Evolutionary conservation across 2,329 filamentous ascomycete genomes (phyloP), one percentile per base, ranked within the genome.

Genomic region (Plenodomus lindquistii): DNA sequence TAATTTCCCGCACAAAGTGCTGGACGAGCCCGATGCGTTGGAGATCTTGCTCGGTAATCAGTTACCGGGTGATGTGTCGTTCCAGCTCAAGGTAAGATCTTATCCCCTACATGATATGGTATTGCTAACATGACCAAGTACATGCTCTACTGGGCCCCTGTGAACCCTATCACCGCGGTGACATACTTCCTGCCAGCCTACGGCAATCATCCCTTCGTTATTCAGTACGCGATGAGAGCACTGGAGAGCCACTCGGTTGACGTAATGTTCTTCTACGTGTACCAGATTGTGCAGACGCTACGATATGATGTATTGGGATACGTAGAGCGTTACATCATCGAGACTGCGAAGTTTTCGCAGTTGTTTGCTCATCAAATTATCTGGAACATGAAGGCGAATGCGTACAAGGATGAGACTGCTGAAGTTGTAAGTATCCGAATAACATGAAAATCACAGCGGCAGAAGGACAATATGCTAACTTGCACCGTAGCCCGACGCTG

Each of bases 331-430:
- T 99, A 97, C 67, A 97, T 99, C 46, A 81, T 97, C 15, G 94
- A 99, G 75, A 97, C 95, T 0, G 94, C 92, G 1, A 93, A 95
- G 63, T 92, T 96, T 66, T 97, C 94, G n/a, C 94, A 97, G 72
- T 77, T 97, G 8, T 99, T 99, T 73, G 93, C 95, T 2, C 95
- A 99, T 71, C 94, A 99, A 66, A 97, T 99, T 59, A 99, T 99
- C 68, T 99, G 95, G 94, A 99, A 99, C 71, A 99, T 99, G 88
- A 99, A 97, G 72, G 94, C 94, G 24, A 99, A 99, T 71, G 89
- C 92, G 1, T 99, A 89, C 80, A 99, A 97, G 72, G 95, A 99
- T 58, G 93, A 99, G 63, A 91, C 97, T 59, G 92, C 88, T 13
- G 85, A 88, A 62, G 83, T 96, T 55, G 86, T 89, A 77, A 79